These are phyloP conservation scores for Pyronema omphalodes DNA, from an alignment of 495 filamentous ascomycete genomes.

Conservation along the genomic window DNA sequence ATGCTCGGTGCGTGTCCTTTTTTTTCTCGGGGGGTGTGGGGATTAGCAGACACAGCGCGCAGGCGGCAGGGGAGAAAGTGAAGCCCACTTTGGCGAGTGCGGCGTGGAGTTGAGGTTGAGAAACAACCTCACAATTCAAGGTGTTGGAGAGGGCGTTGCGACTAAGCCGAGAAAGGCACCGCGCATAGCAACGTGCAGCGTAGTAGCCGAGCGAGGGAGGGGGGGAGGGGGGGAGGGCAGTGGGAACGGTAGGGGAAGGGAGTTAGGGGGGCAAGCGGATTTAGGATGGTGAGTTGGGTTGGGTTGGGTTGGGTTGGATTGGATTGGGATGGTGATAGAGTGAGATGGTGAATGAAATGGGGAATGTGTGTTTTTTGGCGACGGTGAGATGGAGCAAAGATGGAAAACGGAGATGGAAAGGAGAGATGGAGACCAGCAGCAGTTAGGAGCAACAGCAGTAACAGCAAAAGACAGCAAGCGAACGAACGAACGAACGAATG, in stretches of 20 bases:
- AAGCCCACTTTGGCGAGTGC: background rate
- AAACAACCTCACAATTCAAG: background rate
- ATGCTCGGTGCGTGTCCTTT: background rate
- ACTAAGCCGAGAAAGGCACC: background rate
- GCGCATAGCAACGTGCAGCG: background rate
- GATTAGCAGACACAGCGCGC: background rate
- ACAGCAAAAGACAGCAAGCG: no score
- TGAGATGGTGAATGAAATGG: no score
- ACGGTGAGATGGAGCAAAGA: no score
- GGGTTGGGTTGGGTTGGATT: no score
- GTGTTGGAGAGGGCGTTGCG: background rate
- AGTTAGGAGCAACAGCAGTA: no score
- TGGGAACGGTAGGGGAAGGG: background rate
- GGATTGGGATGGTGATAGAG: no score
- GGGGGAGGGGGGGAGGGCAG: background rate
- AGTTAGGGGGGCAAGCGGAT: no score
- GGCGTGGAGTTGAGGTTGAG: background rate
- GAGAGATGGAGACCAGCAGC: no score
- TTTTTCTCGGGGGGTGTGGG: background rate
- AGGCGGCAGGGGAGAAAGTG: background rate
- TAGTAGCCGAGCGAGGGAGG: background rate
- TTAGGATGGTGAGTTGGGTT: no score
- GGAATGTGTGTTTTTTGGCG: no score
- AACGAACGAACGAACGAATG: no score
- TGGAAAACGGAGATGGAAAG: no score